Evolutionary conservation across 306 rosid genomes (phyloP), one percentile per base, ranked within the genome.

Genomic region (Urtica urens): DNA sequence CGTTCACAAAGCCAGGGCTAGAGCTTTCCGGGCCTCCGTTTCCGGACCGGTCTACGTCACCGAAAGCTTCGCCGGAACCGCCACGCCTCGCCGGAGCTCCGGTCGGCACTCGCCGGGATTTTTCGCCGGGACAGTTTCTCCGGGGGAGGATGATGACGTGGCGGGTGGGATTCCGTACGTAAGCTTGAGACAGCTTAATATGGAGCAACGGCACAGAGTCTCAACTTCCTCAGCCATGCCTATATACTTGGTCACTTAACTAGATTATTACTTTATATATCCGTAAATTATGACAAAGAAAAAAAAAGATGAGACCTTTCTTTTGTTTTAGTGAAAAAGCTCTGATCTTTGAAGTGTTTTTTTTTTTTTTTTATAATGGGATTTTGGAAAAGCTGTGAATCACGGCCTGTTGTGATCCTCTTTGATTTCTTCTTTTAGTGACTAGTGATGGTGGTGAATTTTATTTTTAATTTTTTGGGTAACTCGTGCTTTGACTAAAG

Each of bases 41-140:
- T 90, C 94, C 8, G 97, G 94, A 6, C 94, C 95, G 0, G 83
- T 90, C 25, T 90, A 84, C 66, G 33, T 78, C 14, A 81, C 95
- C 0, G 95, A 90, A 49, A 79, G 85, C 72, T 65, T 62, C 23
- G 81, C 87, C 34, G 81, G 87, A 38, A 71, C 94, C 6, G n/a
- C 35, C 58, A 72, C 94, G 0, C 94, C 95, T 0, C 60, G 49
- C 65, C 71, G 85, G 16, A 63, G 64, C 12, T 53, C 76, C 0
- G 59, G 66, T 51, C 58, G 95, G 12, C 75, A 84, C 0, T 40
- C 80, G 16, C 79, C 99, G 11, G 85, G 95, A 0, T 92, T 92
- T 0, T 76, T 90, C 30, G 82, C 90, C 26, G 93, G 93, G 10
- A 74, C 74, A 1, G 7, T 79, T n/a, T 59, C 66, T 23, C 79